phyloP scores from a whole-genome alignment of 2,329 filamentous ascomycete species.

The Trichoderma sp. region DNA sequence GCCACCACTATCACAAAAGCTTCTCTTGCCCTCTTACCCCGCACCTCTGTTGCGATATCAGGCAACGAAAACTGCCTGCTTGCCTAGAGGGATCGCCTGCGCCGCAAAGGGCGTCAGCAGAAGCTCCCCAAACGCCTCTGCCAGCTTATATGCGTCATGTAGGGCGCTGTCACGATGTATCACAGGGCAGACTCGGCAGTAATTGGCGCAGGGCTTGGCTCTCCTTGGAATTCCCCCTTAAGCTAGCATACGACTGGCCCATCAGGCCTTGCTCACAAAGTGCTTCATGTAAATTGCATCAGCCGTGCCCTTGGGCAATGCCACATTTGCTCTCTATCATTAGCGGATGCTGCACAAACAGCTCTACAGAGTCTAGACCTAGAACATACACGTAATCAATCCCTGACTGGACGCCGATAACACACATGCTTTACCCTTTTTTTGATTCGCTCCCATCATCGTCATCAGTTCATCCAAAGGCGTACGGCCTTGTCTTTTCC shows the following conservation, averaged over 20 bases:
- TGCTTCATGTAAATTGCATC: background rate
- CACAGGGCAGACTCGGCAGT: constrained; percentile 1
- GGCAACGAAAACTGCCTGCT: background rate
- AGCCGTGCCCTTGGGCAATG: background rate
- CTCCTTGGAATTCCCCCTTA: background rate
- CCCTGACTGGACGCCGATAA: background rate
- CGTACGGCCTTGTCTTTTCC: constrained; percentile 84
- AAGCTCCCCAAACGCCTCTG: background rate
- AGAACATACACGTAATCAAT: constrained; percentile 5
- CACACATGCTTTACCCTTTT: constrained; percentile 3
- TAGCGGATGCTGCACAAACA: background rate
- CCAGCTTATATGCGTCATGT: constrained; percentile 10
- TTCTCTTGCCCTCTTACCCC: constrained; percentile 3
- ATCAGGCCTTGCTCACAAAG: background rate
- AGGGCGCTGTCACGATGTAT: background rate
- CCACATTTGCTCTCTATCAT: background rate
- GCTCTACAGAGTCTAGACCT: constrained; percentile 12
- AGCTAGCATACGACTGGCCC: background rate
- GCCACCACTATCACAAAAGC: constrained; percentile 14
- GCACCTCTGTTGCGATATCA: background rate
- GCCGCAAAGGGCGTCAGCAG: background rate
- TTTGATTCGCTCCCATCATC: background rate
- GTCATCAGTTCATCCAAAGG: constrained; percentile 60
- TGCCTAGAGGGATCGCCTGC: background rate
- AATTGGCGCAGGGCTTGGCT: background rate